Evolutionary conservation across 1,284 basidiomycete genomes (phyloP), one percentile per base, ranked within the genome.

Genomic region (Singerocomus inundabilis): DNA sequence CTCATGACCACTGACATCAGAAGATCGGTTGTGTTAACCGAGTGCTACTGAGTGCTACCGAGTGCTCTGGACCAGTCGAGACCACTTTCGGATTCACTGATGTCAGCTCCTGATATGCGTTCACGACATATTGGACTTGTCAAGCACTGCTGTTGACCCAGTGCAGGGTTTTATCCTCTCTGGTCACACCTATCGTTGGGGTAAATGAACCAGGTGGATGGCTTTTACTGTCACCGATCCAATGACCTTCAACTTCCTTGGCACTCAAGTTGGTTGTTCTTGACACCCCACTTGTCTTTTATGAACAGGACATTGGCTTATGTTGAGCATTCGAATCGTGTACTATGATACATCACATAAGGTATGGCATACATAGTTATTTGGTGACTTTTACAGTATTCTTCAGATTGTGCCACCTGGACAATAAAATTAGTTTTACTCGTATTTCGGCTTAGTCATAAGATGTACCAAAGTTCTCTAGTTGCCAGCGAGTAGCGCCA

Each of bases 381-480:
- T 21, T 21, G 21, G 21, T 21, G 21, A 21, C 4, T 21, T 21
- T 21, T 21, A 21, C 21, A 21, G 21, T 21, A 21, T 21, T 21
- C 21, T 21, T 21, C 21, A 21, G 21, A 21, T 21, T 21, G 4
- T 21, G 21, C 21, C 21, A 21, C 4, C 21, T 21, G 21, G 21
- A 21, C 21, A 21, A n/a, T n/a, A n/a, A n/a, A n/a, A 21, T 21
- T 21, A 21, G 21, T 21, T 21, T 21, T n/a, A n/a, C n/a, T n/a
- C n/a, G n/a, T n/a, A n/a, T 21, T 21, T 21, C 21, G 18, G 62
- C 66, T 64, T 68, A 68, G 62, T 64, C 66, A 69, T 57, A 40
- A 43, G 39, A 51, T 44, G 21, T 21, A 21, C 21, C 21, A 21
- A 21, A 21, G 21, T 21, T 21, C 21, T 21, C 21, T 21, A 21